Percentiles rank a stretch among this genome's conserved stretches.
These are phyloP conservation scores for Pistacia integerrima DNA, from an alignment of 345 rosid species.

Conservation along the genomic window DNA sequence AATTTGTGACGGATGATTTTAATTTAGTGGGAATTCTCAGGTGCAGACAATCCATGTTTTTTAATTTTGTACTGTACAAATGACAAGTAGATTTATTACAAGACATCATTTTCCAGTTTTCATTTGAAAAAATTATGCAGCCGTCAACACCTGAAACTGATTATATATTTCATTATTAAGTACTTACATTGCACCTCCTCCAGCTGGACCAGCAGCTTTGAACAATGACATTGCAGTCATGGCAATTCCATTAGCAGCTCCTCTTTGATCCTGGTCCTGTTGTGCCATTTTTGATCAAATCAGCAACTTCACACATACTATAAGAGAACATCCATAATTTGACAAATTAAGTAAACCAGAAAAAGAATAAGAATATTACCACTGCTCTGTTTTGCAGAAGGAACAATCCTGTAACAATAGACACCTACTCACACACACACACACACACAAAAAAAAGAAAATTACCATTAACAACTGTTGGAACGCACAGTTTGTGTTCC, in stretches of 20 bases:
- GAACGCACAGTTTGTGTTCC: too few relatives aligned
- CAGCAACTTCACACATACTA: not conserved
- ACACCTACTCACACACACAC: constrained; percentile 22
- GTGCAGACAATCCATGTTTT: too few relatives aligned
- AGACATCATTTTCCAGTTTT: too few relatives aligned
- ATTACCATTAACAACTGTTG: not conserved
- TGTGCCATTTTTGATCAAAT: not conserved
- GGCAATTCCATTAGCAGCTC: constrained; percentile 57
- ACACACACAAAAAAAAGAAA: not conserved
- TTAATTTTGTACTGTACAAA: too few relatives aligned
- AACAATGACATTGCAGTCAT: constrained; percentile 56
- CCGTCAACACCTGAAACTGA: too few relatives aligned
- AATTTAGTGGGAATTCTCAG: too few relatives aligned
- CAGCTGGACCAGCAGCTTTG: constrained; percentile 59
- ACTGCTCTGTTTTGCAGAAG: constrained; percentile 57
- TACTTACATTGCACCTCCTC: constrained; percentile 54
- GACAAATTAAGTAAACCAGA: not conserved
- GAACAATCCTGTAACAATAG: constrained; percentile 43
- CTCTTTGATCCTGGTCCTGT: constrained; percentile 62
- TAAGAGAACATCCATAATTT: not conserved
- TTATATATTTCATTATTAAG: too few relatives aligned
- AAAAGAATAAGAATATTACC: constrained; percentile 30
- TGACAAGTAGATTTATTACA: too few relatives aligned
- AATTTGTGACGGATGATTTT: too few relatives aligned
- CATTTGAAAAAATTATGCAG: too few relatives aligned